Percentiles rank a stretch among this genome's conserved stretches.
phyloP scores from a whole-genome alignment of 352 stramenopile genomes.

The Hyaloperonospora arabidopsidis region DNA sequence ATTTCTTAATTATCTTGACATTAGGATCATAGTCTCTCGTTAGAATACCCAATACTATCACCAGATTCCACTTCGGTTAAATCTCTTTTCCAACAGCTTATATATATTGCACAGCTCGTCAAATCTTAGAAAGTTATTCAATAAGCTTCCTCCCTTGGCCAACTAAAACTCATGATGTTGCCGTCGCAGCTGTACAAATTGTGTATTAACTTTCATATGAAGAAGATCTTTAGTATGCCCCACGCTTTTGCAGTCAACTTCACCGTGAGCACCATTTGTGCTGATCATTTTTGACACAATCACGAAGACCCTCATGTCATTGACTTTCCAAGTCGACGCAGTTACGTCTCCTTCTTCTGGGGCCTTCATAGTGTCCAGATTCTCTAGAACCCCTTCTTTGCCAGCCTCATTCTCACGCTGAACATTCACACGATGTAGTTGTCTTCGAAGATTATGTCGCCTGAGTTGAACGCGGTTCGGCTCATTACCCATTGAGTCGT shows the following conservation, averaged over 20 bases:
- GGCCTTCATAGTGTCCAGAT: constrained; percentile 3
- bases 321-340: no score
- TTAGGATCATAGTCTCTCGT: no score
- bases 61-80: background rate
- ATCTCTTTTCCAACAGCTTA: background rate
- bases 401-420: background rate
- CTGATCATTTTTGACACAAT: constrained; percentile 2
- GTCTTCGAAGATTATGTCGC: background rate
- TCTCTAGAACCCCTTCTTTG: background rate
- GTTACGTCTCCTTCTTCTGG: no score
- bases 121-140: no score
- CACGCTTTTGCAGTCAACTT: background rate
- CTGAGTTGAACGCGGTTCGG: background rate
- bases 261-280: background rate
- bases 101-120: no score
- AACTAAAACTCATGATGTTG: constrained; percentile 1
- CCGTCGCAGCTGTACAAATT: background rate
- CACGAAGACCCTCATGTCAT: background rate
- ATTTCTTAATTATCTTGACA: no score
- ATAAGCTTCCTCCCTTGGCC: background rate
- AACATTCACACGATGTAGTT: background rate
- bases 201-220: background rate
- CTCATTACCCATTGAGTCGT: background rate
- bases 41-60: no score
- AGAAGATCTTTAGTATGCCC: background rate